Percentiles rank a stretch among this genome's conserved stretches.
Conservation (phyloP, 2,329 filamentous ascomycete genomes). For the Sporothrix protearum region DNA sequence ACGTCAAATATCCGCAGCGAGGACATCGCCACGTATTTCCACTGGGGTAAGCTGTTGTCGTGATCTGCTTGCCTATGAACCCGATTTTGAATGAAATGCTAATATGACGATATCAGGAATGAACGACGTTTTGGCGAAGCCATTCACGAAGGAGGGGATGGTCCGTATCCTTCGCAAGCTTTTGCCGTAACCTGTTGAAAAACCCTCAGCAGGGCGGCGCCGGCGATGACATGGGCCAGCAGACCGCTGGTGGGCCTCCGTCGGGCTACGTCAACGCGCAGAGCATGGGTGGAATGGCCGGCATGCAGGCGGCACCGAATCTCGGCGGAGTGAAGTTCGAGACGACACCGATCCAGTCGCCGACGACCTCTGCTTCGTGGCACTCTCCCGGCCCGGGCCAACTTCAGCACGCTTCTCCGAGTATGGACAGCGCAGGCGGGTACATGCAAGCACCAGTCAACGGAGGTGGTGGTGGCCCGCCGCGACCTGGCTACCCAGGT, state of each 20-base stretch:
- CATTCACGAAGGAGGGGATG: conserved; percentile 87
- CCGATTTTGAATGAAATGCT: neutral
- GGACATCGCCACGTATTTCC: conserved; percentile 95
- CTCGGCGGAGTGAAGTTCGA: conserved; percentile 48
- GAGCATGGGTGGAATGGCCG: conserved; percentile 29
- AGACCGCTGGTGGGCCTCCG: conserved; percentile 19
- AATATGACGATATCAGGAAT: conserved; percentile 66
- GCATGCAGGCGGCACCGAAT: conserved; percentile 17
- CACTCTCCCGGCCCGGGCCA: conserved; percentile 47
- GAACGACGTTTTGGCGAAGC: conserved; percentile 96
- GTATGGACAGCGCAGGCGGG: conserved; percentile 44
- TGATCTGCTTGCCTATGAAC: neutral
- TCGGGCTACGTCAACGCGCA: conserved; percentile 28
- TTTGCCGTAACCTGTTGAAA: conserved; percentile 77
- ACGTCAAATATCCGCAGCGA: conserved; percentile 96
- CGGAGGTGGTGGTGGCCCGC: conserved; percentile 30
- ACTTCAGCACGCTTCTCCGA: conserved; percentile 49
- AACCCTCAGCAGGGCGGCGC: conserved; percentile 44
- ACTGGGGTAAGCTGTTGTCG: conserved; percentile 67
- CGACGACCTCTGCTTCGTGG: conserved; percentile 47
- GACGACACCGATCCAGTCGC: conserved; percentile 54
- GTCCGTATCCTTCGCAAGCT: conserved; percentile 85
- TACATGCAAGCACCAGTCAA: conserved; percentile 44
- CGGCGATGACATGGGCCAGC: conserved; percentile 39
- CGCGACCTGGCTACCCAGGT: conserved; percentile 5